Evolutionary conservation across 169 alveolate genomes (phyloP), one percentile per base, ranked within the genome.

Genomic region (Haemoproteus tartakovskyi): DNA sequence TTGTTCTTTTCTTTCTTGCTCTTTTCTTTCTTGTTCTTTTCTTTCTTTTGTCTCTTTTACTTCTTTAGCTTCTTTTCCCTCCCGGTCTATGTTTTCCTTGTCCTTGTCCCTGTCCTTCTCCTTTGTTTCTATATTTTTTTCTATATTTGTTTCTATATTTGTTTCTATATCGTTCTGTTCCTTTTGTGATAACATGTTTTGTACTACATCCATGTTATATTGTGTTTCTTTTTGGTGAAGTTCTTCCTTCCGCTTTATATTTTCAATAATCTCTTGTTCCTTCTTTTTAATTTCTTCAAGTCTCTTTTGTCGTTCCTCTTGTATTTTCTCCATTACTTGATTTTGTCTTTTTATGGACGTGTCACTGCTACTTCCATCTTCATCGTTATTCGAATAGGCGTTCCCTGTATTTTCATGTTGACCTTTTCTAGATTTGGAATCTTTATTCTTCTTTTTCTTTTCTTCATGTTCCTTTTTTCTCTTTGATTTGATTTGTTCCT

Each of bases 201-300:
- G n/a, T n/a, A n/a, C n/a, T n/a, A n/a, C n/a, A n/a, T n/a, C n/a
- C n/a, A n/a, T n/a, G n/a, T n/a, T n/a, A n/a, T n/a, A n/a, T n/a
- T n/a, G n/a, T n/a, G n/a, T n/a, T n/a, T n/a, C n/a, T n/a, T n/a
- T n/a, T n/a, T n/a, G n/a, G n/a, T n/a, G n/a, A n/a, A n/a, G 54
- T 38, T 74, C 84, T 37, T 74, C 84, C 50, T 59, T 74, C 45
- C 19, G 51, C 29, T 74, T 74, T 43, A 74, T 74, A 27, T 48
- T 46, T 57, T 74, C 84, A 24, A 74, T 19, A 11, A 74, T 38
- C 29, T 81, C 60, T 29, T 57, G 9, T 57, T 81, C 79, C 21
- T 62, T 62, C 18, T 36, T n/a, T 52, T 67, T 64, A 40, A 81
- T 57, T 81, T 62, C 79, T 22, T 64, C 22, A 3, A 57, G 19